Base-by-base conservation (phyloP, 225 moss, liverwort and hornwort genomes). In the Neckera pumila region DNA sequence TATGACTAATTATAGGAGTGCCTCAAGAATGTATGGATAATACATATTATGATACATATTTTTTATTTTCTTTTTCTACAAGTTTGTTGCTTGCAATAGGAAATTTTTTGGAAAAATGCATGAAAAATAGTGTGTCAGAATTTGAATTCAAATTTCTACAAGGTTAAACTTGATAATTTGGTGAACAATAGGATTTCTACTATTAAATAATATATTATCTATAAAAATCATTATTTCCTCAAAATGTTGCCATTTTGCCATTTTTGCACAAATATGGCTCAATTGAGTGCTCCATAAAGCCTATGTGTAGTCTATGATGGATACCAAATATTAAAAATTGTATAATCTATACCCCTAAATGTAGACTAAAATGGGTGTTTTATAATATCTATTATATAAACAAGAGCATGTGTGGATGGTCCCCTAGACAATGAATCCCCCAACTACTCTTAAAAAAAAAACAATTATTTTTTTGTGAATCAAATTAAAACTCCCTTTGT, bases 381-480 rank as follows among this genome's bases (percentile, higher is more conserved):
- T 2, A 73, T 17, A 45, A 10, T 6, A 73, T 73, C 11, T 73
- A 45, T 7, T 30, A 11, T 45, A 45, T 30, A 17, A 72, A 2
- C 0, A 0, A 45, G 30, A 73, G 4, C 0, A 30, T 30, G 3
- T 3, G 1, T 30, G 1, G 17, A 45, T 45, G 17, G 45, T 6
- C 6, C 1, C 0, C 2, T 45, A 45, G 2, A 73, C 30, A 73
- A 45, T 73, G 1, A 70, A 70, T 70, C 26, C 5, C 2, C 14
- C 3, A 7, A 4, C 23, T 0, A 22, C 2, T 0, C 4, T 70
- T 40, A 25, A 8, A 31, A 8, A 70, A 38, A 20, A 23, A 38
- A 22, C 13, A 69, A 38, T 38, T 38, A 12, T 22, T 23, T 4
- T 72, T 43, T 72, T 12, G 2, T 8, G 1, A 28, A 43, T 28